These are phyloP conservation scores for Rhodotorula diobovata DNA, from an alignment of 768 basidiomycete species.

Conservation along the genomic window DNA sequence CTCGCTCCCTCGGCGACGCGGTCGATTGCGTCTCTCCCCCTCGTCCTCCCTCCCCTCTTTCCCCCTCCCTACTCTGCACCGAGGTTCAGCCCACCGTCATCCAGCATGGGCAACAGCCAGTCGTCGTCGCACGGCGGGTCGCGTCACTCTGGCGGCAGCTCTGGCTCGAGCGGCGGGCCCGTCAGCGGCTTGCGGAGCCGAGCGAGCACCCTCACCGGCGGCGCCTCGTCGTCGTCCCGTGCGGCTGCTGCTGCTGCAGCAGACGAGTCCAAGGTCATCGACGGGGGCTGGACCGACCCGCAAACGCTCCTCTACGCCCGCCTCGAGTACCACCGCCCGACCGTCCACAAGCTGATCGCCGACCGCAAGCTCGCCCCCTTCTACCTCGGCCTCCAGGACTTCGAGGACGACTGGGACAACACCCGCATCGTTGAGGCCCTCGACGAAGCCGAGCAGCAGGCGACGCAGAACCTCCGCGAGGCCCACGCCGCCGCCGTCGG, in stretches of 20 bases:
- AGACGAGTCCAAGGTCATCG: neutral
- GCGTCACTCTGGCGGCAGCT: neutral
- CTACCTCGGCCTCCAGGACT: slow-evolving; percentile 92
- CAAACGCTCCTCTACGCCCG: slow-evolving; percentile 29
- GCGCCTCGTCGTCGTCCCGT: neutral
- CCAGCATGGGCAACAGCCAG: slow-evolving; percentile 10
- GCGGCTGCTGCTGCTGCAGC: neutral
- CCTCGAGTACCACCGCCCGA: slow-evolving; percentile 27
- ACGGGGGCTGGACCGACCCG: slow-evolving; percentile 13
- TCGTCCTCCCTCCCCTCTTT: neutral
- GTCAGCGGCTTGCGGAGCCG: neutral
- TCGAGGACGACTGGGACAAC: slow-evolving; percentile 73
- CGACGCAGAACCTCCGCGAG: slow-evolving; percentile 34
- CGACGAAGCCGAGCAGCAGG: slow-evolving; percentile 53
- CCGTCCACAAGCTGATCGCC: slow-evolving; percentile 68
- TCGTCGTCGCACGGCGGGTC: neutral
- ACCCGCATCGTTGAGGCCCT: slow-evolving; percentile 77
- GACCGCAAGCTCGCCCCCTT: slow-evolving; percentile 88
- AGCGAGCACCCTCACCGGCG: neutral
- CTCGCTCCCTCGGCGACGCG: too few species aligned
- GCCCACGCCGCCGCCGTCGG: slow-evolving; percentile 31
- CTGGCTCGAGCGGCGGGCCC: neutral
- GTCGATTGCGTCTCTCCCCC: neutral
- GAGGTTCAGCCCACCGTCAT: too few species aligned
- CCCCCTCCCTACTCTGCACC: neutral